Percentiles rank a stretch among this genome's conserved stretches.
phyloP scores from a whole-genome alignment of 176 grass and related monocot genomes.

The Oryza glaberrima region DNA sequence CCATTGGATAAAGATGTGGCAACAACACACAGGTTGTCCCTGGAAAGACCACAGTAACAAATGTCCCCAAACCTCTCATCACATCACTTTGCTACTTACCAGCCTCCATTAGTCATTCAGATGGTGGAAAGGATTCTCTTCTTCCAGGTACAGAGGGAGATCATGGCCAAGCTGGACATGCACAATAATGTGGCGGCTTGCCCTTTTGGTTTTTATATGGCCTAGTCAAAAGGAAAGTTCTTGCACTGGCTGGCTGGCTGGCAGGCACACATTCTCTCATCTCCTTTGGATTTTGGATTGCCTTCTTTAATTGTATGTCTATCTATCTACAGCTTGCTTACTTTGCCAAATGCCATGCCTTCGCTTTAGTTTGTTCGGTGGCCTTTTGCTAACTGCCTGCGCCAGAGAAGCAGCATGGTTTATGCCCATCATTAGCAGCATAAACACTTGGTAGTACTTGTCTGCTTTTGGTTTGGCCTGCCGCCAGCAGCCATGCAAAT shows the following conservation, averaged over 20 bases:
- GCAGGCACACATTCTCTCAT: neutral
- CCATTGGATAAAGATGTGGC: conserved; percentile 32
- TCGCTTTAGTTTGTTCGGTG: conserved; percentile 29
- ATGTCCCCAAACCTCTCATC: neutral
- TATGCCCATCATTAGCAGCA: conserved; percentile 38
- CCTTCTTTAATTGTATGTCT: neutral
- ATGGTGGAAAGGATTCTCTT: neutral
- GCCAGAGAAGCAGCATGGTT: conserved; percentile 35
- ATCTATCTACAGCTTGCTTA: conserved; percentile 24
- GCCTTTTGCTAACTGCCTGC: conserved; percentile 25
- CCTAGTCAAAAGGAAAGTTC: conserved; percentile 38
- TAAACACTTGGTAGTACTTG: neutral
- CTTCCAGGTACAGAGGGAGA: neutral
- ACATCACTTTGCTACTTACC: neutral
- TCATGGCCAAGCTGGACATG: conserved; percentile 52
- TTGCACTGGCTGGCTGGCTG: neutral
- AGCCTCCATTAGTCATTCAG: conserved; percentile 29
- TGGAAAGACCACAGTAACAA: neutral
- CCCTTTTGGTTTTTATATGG: conserved; percentile 44
- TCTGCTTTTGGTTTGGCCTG: conserved; percentile 27
- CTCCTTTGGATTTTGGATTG: neutral
- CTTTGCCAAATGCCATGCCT: neutral
- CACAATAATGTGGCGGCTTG: conserved; percentile 21
- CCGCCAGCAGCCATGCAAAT: neutral
- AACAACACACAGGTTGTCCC: conserved; percentile 28